phyloP scores from a whole-genome alignment of 2,329 filamentous ascomycete species.

The Colletotrichum australisinense region DNA sequence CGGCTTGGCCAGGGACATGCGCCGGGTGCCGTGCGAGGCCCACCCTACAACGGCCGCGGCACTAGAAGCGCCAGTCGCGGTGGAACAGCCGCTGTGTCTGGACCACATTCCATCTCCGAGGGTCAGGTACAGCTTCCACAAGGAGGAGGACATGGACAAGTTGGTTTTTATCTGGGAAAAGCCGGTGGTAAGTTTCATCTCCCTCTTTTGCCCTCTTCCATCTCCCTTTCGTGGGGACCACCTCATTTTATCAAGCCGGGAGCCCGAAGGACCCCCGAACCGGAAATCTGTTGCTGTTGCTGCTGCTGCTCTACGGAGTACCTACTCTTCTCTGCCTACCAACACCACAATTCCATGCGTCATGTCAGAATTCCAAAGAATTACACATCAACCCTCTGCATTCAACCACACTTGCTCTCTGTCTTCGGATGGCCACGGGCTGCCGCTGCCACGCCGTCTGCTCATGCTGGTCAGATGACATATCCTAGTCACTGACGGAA shows the following conservation, averaged over 20 bases:
- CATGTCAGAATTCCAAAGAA: conserved; percentile 9
- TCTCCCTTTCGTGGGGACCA: not conserved
- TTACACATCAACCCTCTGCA: not conserved
- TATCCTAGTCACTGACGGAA: conserved; percentile 8
- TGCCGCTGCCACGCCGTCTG: not conserved
- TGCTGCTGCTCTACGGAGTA: not conserved
- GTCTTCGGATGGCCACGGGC: not conserved
- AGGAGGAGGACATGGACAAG: not conserved
- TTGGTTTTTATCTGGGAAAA: not conserved
- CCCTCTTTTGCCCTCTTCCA: not conserved
- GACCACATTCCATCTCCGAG: conserved; percentile 5
- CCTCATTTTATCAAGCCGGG: conserved; percentile 12
- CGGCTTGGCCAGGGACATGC: conserved; percentile 14
- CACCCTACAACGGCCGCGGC: conserved; percentile 14
- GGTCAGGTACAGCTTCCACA: not conserved
- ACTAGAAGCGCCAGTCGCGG: not conserved
- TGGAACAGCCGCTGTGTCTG: conserved; percentile 12
- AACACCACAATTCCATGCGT: not conserved
- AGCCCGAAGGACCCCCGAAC: not conserved
- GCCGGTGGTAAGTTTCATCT: not conserved
- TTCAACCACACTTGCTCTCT: conserved; percentile 1
- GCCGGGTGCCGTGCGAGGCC: conserved; percentile 15
- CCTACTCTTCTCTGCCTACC: not conserved
- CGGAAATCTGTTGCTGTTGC: not conserved
- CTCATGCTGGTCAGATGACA: not conserved